phyloP scores from a whole-genome alignment of 1,284 basidiomycete species.

The Albatrellus sp. region DNA sequence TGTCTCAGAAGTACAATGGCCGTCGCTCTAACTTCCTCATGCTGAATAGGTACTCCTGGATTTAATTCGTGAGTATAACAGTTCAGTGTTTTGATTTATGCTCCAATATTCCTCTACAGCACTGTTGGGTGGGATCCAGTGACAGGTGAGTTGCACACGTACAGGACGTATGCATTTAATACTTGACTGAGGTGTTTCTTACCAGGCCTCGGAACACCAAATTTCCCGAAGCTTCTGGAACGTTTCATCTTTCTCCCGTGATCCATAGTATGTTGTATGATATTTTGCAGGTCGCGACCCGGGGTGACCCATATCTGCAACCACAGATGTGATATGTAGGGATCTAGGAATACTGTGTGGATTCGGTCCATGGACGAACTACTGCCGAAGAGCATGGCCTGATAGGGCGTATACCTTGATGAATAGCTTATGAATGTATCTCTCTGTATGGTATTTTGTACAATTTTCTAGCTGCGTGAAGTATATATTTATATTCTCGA shows the following conservation, averaged over 20 bases:
- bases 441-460: too few species aligned
- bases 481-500: too few species aligned
- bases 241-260: conserved; percentile 4
- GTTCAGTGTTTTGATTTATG: neutral
- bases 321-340: too few species aligned
- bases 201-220: conserved; percentile 5
- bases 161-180: neutral
- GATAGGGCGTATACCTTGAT: too few species aligned
- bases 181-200: neutral
- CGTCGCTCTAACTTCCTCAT: neutral
- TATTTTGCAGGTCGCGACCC: too few species aligned
- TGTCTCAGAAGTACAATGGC: neutral
- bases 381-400: too few species aligned
- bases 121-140: conserved; percentile 10
- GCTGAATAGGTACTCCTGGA: conserved; percentile 5
- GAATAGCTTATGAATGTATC: too few species aligned
- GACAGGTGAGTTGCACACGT: conserved; percentile 3
- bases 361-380: too few species aligned
- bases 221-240: conserved; percentile 1
- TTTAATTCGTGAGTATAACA: conserved; percentile 7
- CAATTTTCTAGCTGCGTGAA: too few species aligned
- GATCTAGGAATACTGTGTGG: too few species aligned
- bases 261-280: too few species aligned
- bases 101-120: conserved; percentile 1
- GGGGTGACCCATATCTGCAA: too few species aligned